Conservation (phyloP, 352 stramenopile genomes). For the Discostella stelligera region DNA sequence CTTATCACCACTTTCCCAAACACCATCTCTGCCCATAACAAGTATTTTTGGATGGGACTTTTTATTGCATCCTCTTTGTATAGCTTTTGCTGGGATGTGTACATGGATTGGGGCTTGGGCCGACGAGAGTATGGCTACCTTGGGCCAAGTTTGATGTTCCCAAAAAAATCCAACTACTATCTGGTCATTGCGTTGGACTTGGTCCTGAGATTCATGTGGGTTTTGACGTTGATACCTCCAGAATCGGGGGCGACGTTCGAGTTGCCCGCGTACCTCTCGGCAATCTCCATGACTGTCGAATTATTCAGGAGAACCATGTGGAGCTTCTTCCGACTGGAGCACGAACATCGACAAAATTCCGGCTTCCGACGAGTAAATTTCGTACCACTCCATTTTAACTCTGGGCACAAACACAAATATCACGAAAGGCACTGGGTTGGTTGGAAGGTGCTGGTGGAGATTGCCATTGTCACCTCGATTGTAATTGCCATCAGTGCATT, state of each 20-base stretch:
- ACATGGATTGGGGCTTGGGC: slow-evolving; percentile 92
- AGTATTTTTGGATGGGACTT: slow-evolving; percentile 82
- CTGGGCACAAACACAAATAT: slow-evolving; percentile 79
- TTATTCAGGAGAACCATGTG: slow-evolving; percentile 89
- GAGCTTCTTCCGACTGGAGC: slow-evolving; percentile 91
- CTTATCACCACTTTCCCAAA: background rate
- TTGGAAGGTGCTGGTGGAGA: slow-evolving; percentile 71
- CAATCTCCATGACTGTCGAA: slow-evolving; percentile 87
- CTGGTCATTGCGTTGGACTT: slow-evolving; percentile 90
- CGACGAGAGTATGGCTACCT: slow-evolving; percentile 80
- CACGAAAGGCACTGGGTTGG: slow-evolving; percentile 69
- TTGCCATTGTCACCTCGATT: slow-evolving; percentile 63
- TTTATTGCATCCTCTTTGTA: slow-evolving; percentile 92
- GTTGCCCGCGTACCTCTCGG: slow-evolving; percentile 80
- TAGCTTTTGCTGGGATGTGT: slow-evolving; percentile 95
- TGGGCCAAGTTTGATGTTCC: slow-evolving; percentile 81
- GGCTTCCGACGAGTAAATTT: slow-evolving; percentile 78
- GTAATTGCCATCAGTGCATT: slow-evolving; percentile 67
- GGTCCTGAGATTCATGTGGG: slow-evolving; percentile 92
- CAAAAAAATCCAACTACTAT: slow-evolving; percentile 86
- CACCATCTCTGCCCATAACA: slow-evolving; percentile 52
- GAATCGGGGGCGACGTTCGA: slow-evolving; percentile 76
- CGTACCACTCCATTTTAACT: slow-evolving; percentile 83
- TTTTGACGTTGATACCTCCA: slow-evolving; percentile 83
- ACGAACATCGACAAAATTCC: slow-evolving; percentile 83